Base-by-base conservation (phyloP, 2,329 filamentous ascomycete genomes). In the Byssoonygena ceratinophila region DNA sequence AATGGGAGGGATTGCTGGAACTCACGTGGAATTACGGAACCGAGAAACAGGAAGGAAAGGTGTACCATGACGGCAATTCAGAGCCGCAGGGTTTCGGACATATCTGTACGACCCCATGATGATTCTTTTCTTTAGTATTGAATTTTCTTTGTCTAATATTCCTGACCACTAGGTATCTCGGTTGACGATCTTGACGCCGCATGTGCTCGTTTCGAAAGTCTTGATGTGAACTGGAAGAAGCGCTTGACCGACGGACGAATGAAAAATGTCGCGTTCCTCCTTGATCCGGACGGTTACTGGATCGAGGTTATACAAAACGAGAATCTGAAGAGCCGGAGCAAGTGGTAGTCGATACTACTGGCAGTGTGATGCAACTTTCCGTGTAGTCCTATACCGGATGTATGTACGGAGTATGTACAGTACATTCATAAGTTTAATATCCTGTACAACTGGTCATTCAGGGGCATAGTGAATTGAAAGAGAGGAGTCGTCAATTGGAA, bases 41-140 rank as follows among this genome's bases (percentile, higher is more conserved):
- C 0, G 91, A 97, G 72, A 92, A 91, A 65, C 64, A 74, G 55
- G 85, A 97, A 57, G 79, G 82, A 53, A 73, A 73, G 58, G 92
- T 95, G 66, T 98, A 98, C 67, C 91, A 98, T 70, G 83, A 94
- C 61, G 92, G 92, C 34, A 98, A 98, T 68, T 76, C 83, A 39
- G 76, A 94, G 67, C 91, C 91, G 0, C 89, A 96, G 68, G 92
- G 92, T 0, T 97, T 96, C 59, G 90, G 91, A 0, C 90, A 96
- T 64, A 89, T 96, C 56, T 94, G 88, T 85, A 69, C 72, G 80
- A 75, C 46, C n/a, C n/a, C n/a, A n/a, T n/a, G n/a, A n/a, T n/a
- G n/a, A n/a, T 8, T 12, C 32, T 48, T 36, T 20, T 14, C 31
- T 29, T 9, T 27, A 43, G 40, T 5, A 16, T 47, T 4, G 18